Evolutionary conservation across 257 asterid genomes (phyloP).

Genomic region (Echites panduratus): DNA sequence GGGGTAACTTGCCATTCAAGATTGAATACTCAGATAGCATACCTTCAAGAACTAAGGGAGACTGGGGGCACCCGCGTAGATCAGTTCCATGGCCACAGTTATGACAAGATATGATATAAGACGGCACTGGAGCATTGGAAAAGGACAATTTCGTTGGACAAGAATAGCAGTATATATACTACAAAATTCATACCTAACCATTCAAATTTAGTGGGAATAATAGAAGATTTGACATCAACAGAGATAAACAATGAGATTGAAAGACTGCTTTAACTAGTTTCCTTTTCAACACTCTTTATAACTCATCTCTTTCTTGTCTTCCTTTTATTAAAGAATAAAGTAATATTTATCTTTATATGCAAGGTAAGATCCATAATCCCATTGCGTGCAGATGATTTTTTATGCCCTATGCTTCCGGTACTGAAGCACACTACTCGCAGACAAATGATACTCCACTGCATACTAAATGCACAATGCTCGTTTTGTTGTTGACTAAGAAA

Average conservation of each 20-base stretch:
- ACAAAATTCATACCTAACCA: background rate
- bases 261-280: background rate
- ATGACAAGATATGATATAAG: constrained; percentile 68
- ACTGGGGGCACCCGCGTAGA: constrained; percentile 95
- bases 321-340: background rate
- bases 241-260: background rate
- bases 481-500: background rate
- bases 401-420: background rate
- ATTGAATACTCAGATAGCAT: constrained; percentile 3
- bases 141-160: constrained; percentile 15
- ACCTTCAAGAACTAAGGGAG: constrained; percentile 82
- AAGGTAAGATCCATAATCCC: background rate
- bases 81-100: constrained; percentile 98
- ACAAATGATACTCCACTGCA: background rate
- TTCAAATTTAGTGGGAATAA: background rate
- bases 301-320: background rate
- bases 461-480: background rate
- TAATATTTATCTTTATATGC: background rate
- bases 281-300: background rate
- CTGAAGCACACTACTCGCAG: background rate
- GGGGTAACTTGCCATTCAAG: background rate
- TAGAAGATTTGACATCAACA: background rate
- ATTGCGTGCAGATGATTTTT: background rate
- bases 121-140: constrained; percentile 64
- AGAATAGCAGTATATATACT: background rate